Percentiles rank a stretch among this genome's conserved stretches.
Evolutionary conservation across 108 stramenopile genomes (phyloP).

Genomic region (Nitzschia inconspicua): DNA sequence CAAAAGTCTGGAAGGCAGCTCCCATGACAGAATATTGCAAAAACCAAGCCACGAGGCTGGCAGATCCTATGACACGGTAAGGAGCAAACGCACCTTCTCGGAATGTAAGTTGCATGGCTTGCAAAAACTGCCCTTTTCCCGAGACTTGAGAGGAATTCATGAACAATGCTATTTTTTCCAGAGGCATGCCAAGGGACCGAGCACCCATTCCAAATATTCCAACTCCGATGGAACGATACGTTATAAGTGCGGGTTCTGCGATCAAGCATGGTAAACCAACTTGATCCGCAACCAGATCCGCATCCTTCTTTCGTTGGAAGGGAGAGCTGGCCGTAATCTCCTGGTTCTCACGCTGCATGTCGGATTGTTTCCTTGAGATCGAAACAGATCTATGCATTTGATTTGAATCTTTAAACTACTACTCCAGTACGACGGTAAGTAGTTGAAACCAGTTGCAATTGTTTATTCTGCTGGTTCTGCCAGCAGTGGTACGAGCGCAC

Average conservation of each 20-base stretch:
- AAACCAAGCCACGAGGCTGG: conserved; percentile 69
- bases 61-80: conserved; percentile 67
- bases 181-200: conserved; percentile 69
- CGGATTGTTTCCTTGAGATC: too few species aligned
- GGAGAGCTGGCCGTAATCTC: too few species aligned
- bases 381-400: too few species aligned
- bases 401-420: too few species aligned
- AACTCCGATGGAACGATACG: conserved; percentile 71
- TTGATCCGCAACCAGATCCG: too few species aligned
- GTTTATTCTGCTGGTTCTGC: too few species aligned
- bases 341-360: too few species aligned
- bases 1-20: conserved; percentile 63
- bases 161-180: conserved; percentile 78
- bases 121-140: conserved; percentile 46
- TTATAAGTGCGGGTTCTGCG: conserved; percentile 40
- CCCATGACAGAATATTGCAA: conserved; percentile 76
- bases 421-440: too few species aligned
- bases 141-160: conserved; percentile 72
- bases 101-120: conserved; percentile 56
- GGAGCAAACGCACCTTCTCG: conserved; percentile 50
- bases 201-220: conserved; percentile 64
- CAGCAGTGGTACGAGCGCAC: too few species aligned
- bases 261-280: too few species aligned
- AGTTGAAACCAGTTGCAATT: too few species aligned
- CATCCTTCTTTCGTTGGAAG: too few species aligned